A percentile compares a stretch with the other conserved stretches of the same genome.
Conservation (phyloP, 495 filamentous ascomycete species). For the Neurospora sp. region DNA sequence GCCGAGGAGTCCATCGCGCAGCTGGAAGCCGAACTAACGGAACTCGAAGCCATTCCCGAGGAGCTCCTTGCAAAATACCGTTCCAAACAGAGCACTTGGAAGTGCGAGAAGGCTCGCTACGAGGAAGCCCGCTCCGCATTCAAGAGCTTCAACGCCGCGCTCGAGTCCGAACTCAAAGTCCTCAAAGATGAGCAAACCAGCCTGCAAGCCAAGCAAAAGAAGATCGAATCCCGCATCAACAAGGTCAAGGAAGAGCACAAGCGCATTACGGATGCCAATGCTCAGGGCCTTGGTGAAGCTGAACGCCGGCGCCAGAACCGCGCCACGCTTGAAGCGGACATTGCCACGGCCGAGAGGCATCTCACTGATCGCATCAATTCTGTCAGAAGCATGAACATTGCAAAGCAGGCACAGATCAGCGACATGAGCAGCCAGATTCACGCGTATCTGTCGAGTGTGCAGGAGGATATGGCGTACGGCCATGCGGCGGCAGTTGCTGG, state of each 20-base stretch:
- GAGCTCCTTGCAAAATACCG: conserved; percentile 53
- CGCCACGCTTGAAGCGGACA: conserved; percentile 53
- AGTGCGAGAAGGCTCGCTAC: conserved; percentile 52
- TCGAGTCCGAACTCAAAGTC: conserved; percentile 52
- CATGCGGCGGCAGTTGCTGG: conserved; percentile 10
- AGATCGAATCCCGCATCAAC: conserved; percentile 61
- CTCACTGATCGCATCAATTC: conserved; percentile 27
- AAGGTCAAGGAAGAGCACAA: conserved; percentile 73
- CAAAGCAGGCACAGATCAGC: conserved; percentile 31
- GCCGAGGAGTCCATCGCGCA: conserved; percentile 63
- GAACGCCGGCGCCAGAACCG: conserved; percentile 62
- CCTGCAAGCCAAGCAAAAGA: conserved; percentile 66
- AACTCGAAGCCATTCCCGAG: conserved; percentile 56
- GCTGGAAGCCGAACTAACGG: conserved; percentile 55
- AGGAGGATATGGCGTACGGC: conserved; percentile 19
- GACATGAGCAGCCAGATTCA: conserved; percentile 30
- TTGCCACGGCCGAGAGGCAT: conserved; percentile 44
- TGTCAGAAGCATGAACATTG: conserved; percentile 25
- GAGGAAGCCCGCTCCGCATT: conserved; percentile 50
- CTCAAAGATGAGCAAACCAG: conserved; percentile 57
- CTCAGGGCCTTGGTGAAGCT: conserved; percentile 61
- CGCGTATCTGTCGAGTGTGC: conserved; percentile 29
- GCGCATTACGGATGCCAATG: conserved; percentile 65
- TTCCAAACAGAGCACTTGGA: conserved; percentile 49
- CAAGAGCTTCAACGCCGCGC: conserved; percentile 48